A percentile compares a stretch with the other conserved stretches of the same genome.
These are phyloP conservation scores for Coelastrella sp. DNA, from an alignment of 139 green algal genomes.

Conservation along the genomic window DNA sequence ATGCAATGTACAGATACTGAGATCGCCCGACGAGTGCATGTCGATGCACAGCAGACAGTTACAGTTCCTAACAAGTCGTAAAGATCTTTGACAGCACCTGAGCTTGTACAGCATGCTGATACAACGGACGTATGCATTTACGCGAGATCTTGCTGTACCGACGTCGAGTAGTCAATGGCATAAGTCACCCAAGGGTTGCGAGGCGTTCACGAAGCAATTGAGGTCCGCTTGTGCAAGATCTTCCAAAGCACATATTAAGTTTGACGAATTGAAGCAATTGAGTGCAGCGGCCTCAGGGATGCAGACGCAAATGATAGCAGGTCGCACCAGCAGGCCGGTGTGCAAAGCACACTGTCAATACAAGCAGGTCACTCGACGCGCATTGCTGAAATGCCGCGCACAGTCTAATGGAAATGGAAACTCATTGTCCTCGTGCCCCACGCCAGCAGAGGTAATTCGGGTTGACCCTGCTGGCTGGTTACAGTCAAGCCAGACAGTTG, in stretches of 20 bases:
- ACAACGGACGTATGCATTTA: not conserved
- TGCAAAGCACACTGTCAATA: not conserved
- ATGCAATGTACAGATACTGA: no score
- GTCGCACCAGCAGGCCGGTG: not conserved
- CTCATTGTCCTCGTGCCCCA: conserved; percentile 15
- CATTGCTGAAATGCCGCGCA: no score
- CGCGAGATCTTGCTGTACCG: not conserved
- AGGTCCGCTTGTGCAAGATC: not conserved
- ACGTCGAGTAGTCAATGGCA: no score
- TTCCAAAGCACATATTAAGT: not conserved
- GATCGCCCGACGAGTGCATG: no score
- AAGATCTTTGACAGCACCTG: no score
- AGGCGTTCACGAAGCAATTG: not conserved
- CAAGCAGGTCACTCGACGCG: no score
- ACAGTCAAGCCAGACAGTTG: no score
- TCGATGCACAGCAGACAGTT: not conserved
- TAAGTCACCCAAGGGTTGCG: not conserved
- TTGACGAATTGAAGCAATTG: not conserved
- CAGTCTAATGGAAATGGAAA: conserved; percentile 30
- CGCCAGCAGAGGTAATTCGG: conserved; percentile 61
- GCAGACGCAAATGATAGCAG: not conserved
- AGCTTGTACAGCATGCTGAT: not conserved
- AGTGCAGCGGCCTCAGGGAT: no score
- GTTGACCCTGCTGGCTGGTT: no score
- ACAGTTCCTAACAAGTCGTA: not conserved